Conservation (phyloP, 2,329 filamentous ascomycete species). For the Neophaeococcomyces mojaviensis region DNA sequence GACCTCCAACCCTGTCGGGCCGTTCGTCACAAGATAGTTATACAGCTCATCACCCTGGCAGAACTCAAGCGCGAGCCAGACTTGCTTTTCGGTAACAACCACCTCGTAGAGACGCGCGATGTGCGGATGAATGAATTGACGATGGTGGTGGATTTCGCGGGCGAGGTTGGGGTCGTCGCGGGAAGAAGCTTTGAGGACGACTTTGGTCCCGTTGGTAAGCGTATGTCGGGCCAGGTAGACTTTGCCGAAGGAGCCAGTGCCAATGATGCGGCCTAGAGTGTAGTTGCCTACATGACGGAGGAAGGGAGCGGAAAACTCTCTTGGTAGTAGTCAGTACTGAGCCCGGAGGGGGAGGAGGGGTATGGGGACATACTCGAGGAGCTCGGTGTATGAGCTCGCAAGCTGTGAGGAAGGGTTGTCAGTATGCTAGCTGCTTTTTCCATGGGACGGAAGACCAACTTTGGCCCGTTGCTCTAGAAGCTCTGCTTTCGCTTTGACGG, state of each 20-base stretch:
- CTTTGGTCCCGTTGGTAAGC: slow-evolving; percentile 97
- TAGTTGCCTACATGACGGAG: slow-evolving; percentile 93
- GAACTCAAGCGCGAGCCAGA: slow-evolving; percentile 96
- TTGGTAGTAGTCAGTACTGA: slow-evolving; percentile 34
- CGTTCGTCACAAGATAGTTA: slow-evolving; percentile 85
- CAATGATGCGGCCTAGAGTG: slow-evolving; percentile 80
- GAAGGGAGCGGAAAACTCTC: slow-evolving; percentile 89
- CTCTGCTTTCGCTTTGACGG: slow-evolving; percentile 46
- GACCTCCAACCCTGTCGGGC: slow-evolving; percentile 59
- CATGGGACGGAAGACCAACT: slow-evolving; percentile 28
- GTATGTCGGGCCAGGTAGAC: slow-evolving; percentile 95
- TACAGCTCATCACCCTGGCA: slow-evolving; percentile 96
- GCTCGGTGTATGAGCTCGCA: slow-evolving; percentile 90
- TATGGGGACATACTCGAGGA: slow-evolving; percentile 67
- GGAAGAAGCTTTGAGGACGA: slow-evolving; percentile 94
- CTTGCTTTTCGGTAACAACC: slow-evolving; percentile 87
- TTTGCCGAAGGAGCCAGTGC: slow-evolving; percentile 96
- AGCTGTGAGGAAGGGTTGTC: slow-evolving; percentile 53
- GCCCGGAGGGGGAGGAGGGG: slow-evolving; percentile 6
- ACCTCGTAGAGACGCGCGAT: slow-evolving; percentile 96
- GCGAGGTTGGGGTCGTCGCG: slow-evolving; percentile 94
- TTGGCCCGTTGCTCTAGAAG: slow-evolving; percentile 53
- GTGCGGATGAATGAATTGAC: slow-evolving; percentile 94
- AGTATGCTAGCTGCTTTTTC: background rate
- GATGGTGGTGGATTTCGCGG: slow-evolving; percentile 95